Evolutionary conservation across 257 asterid genomes (phyloP), one percentile per base, ranked within the genome.

Genomic region (Penstemon eatonii): DNA sequence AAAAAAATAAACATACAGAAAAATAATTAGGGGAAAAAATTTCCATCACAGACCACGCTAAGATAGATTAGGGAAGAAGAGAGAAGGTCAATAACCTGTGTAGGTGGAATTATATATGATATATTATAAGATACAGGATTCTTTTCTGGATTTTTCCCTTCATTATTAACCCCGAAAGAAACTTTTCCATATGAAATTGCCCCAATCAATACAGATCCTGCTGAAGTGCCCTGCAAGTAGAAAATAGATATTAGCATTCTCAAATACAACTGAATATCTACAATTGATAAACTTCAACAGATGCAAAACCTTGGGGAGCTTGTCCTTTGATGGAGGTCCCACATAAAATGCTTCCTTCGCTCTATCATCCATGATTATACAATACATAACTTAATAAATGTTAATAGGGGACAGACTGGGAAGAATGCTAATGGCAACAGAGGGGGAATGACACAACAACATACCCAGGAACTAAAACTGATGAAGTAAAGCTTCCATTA

Each of bases 391-490:
- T 71, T 57, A 75, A 62, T 37, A 67, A 56, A 77, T 45, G 44
- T 52, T 56, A 7, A 68, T 15, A 10, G 40, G 65, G 56, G 55
- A 51, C 50, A 55, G 44, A 46, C 38, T 65, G 63, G 49, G 12
- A 60, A 69, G 43, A 64, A 72, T 56, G 60, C 56, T 41, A 68
- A 75, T 57, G 70, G 66, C 64, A 54, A 6, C 36, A 65, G 5
- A 18, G 4, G 37, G 59, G 37, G 61, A 67, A 51, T 54, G 42
- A 10, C 42, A 45, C 15, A 11, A 37, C 50, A 65, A 60, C 80
- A 61, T 93, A 93, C 99, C 99, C 99, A 68, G 96, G 96, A 81
- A 87, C 64, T 72, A 93, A 82, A 54, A 71, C 82, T 25, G 97
- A 93, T 73, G 97, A 88, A 64, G 71, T 85, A 74, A 93, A 90